Base-by-base conservation (phyloP, 2,329 filamentous ascomycete species). In the Paracoccidioides brasiliensis region DNA sequence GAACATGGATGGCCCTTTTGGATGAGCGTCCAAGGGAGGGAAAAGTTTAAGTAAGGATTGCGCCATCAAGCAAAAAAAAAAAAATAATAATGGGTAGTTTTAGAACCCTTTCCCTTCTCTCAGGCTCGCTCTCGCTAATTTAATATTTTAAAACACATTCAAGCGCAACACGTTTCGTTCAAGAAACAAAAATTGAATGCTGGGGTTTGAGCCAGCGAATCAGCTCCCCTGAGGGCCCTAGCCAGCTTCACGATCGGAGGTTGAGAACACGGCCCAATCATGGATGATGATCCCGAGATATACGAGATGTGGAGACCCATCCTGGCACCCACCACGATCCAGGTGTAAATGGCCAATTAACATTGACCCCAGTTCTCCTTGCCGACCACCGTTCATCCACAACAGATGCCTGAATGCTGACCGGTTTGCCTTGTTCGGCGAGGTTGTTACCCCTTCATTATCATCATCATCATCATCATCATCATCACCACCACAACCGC, bases 221-320 rank as follows among this genome's bases (percentile, higher is more conserved):
- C 33, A 40, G 12, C 7, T 22, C 22, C 22, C 22, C 22, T 22
- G 22, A 22, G 22, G 15, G 28, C 37, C 33, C 49, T 37, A 42
- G n/a, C 41, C 41, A 41, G 49, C 37, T 37, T 52, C 35, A 37
- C 41, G 22, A 52, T 42, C 22, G 49, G 35, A 52, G 38, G 35
- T 41, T 41, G 10, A n/a, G 35, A 22, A 15, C 22, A 41, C 49
- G 38, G 37, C 49, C 22, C 49, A 52, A 52, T 52, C 37, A 52
- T 52, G 49, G 38, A 52, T 41, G 14, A 40, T 30, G 35, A 41
- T n/a, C 37, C 49, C 28, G 49, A 52, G 49, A 51, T 40, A 52
- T 52, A 52, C 49, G 49, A 42, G 49, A 14, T 41, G 37, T 52
- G 49, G 49, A 30, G 35, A 5, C 33, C 40, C 2, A 9, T 41